Evolutionary conservation across 495 filamentous ascomycete species (phyloP).

Genomic region (Cladorrhinum samala): DNA sequence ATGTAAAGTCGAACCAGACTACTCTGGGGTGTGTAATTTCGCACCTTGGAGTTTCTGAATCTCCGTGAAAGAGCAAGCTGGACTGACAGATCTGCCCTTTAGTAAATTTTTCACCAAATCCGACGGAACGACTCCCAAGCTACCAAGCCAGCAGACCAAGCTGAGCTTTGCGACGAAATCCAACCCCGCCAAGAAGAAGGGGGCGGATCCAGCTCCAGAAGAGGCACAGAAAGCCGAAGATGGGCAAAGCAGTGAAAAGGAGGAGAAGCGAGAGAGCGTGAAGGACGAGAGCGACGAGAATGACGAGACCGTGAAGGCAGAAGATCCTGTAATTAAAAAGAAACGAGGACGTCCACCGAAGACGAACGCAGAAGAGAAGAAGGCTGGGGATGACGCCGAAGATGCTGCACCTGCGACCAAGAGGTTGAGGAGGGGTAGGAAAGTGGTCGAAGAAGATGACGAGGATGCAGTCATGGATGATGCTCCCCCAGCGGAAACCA

Average conservation of each 20-base stretch:
- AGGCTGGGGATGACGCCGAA: constrained; percentile 33
- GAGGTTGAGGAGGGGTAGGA: constrained; percentile 37
- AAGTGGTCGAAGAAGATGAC: constrained; percentile 37
- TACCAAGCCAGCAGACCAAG: constrained; percentile 58
- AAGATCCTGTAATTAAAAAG: constrained; percentile 26
- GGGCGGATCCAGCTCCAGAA: constrained; percentile 14
- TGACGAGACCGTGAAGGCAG: neutral
- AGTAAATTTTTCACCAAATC: constrained; percentile 67
- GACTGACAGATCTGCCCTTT: constrained; percentile 1
- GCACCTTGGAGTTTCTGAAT: neutral
- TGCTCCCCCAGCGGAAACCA: constrained; percentile 13
- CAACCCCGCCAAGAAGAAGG: constrained; percentile 14
- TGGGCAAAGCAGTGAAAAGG: constrained; percentile 20
- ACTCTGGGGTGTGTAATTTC: constrained; percentile 69
- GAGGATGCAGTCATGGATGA: constrained; percentile 40
- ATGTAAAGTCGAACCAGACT: constrained; percentile 73
- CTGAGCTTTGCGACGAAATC: constrained; percentile 57
- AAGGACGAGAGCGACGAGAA: constrained; percentile 22
- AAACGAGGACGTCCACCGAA: constrained; percentile 11
- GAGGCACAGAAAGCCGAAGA: constrained; percentile 22
- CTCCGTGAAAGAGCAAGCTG: neutral
- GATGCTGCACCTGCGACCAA: constrained; percentile 51
- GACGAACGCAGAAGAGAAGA: constrained; percentile 4
- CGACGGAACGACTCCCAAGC: constrained; percentile 47
- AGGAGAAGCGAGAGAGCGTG: constrained; percentile 24